Evolutionary conservation across 2,329 filamentous ascomycete species (phyloP).

Genomic region (Stemphylium lycopersici): DNA sequence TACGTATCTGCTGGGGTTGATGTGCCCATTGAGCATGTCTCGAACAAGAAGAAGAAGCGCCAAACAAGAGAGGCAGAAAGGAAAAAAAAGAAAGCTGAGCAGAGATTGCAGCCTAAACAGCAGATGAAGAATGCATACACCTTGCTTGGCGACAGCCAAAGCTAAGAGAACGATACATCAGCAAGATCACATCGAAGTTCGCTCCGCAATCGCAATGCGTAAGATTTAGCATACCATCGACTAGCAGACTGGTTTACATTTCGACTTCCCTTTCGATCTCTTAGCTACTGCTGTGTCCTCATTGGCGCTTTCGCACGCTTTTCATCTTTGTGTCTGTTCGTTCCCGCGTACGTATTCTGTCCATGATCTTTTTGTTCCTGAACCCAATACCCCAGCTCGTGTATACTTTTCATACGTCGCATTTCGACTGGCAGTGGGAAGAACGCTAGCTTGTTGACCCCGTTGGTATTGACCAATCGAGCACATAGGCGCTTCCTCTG

Average conservation of each 20-base stretch:
- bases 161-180: too few relatives aligned
- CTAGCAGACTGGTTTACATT: too few relatives aligned
- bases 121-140: neutral
- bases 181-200: too few relatives aligned
- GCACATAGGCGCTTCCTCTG: neutral
- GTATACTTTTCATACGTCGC: rapidly evolving
- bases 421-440: neutral
- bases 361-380: neutral
- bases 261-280: too few relatives aligned
- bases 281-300: too few relatives aligned
- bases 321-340: too few relatives aligned
- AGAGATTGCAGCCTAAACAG: constrained; percentile 15
- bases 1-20: constrained; percentile 36
- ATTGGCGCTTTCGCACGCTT: too few relatives aligned
- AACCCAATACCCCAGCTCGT: constrained; percentile 2
- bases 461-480: neutral
- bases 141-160: neutral
- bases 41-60: constrained; percentile 34
- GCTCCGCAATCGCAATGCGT: too few relatives aligned
- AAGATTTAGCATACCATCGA: too few relatives aligned
- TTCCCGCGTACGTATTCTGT: too few relatives aligned
- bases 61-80: constrained; percentile 34
- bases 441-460: neutral
- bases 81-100: constrained; percentile 31
- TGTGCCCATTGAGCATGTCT: constrained; percentile 19